Evolutionary conservation across 768 basidiomycete genomes (phyloP).

Genomic region (Suillus clintonianus): DNA sequence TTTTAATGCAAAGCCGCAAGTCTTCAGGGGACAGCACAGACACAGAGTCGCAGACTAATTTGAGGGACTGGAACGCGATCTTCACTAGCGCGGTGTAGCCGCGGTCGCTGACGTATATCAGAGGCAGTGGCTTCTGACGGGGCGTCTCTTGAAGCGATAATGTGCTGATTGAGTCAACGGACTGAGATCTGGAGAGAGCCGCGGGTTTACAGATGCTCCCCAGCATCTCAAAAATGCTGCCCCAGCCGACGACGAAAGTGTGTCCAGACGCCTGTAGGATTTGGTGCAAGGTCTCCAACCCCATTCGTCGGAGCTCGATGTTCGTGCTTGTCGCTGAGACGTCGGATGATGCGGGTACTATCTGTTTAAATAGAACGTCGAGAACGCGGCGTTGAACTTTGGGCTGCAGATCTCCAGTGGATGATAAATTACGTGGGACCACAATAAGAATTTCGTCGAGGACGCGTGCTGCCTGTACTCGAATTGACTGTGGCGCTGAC

Average conservation of each 20-base stretch:
- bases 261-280: constrained; percentile 92
- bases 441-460: constrained; percentile 81
- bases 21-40: constrained; percentile 79
- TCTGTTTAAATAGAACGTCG: constrained; percentile 81
- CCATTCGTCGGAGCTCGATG: constrained; percentile 85
- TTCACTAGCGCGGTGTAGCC: constrained; percentile 78
- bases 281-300: constrained; percentile 84
- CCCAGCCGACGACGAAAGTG: constrained; percentile 91
- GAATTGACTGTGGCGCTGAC: constrained; percentile 72
- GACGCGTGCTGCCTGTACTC: constrained; percentile 85
- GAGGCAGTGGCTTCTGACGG: constrained; percentile 47
- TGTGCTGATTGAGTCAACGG: constrained; percentile 44
- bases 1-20: constrained; percentile 85
- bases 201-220: constrained; percentile 79
- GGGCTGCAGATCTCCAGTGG: constrained; percentile 61
- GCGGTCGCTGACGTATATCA: constrained; percentile 65
- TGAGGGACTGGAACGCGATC: constrained; percentile 92
- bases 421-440: constrained; percentile 71
- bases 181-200: constrained; percentile 34
- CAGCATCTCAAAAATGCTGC: constrained; percentile 89
- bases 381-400: constrained; percentile 81
- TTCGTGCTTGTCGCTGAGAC: constrained; percentile 43
- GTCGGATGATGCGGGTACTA: constrained; percentile 46
- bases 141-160: constrained; percentile 40
- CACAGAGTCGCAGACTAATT: constrained; percentile 91